Conservation (phyloP, 2,329 filamentous ascomycete genomes). For the Xenoacremonium recifei region DNA sequence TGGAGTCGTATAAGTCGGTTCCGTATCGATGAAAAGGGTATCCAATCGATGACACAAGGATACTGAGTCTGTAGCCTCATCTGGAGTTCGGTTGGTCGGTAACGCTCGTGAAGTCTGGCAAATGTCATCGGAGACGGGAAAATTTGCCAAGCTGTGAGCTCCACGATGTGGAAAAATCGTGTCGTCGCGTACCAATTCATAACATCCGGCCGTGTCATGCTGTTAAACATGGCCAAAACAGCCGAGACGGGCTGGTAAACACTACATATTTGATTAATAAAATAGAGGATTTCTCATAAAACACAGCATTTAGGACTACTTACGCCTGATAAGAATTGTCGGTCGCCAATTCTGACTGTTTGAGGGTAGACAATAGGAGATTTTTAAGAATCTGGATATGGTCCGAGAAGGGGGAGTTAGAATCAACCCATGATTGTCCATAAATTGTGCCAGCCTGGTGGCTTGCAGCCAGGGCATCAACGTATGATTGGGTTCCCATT, state of each 20-base stretch:
- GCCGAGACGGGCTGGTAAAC: conserved; percentile 29
- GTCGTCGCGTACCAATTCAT: conserved; percentile 41
- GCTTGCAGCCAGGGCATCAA: conserved; percentile 22
- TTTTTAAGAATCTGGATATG: conserved; percentile 27
- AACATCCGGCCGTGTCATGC: conserved; percentile 32
- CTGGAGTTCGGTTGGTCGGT: conserved; percentile 26
- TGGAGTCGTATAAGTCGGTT: conserved; percentile 29
- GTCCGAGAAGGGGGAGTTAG: conserved; percentile 31
- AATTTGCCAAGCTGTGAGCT: conserved; percentile 33
- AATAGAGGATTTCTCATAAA: too few relatives aligned
- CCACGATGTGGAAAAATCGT: conserved; percentile 32
- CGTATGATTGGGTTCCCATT: conserved; percentile 27
- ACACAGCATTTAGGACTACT: too few relatives aligned
- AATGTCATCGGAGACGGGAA: conserved; percentile 27
- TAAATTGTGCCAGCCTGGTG: conserved; percentile 17
- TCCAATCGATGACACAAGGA: conserved; percentile 31
- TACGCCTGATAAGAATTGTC: too few relatives aligned
- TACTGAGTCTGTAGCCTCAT: conserved; percentile 15
- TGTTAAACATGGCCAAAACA: conserved; percentile 34
- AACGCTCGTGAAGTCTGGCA: conserved; percentile 25
- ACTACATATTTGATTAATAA: conserved; percentile 2
- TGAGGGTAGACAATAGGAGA: too few relatives aligned
- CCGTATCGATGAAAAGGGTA: conserved; percentile 28
- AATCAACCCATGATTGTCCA: conserved; percentile 23
- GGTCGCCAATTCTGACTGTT: too few relatives aligned